Evolutionary conservation across 2,329 filamentous ascomycete genomes (phyloP).

Genomic region (Didymella glomerata): DNA sequence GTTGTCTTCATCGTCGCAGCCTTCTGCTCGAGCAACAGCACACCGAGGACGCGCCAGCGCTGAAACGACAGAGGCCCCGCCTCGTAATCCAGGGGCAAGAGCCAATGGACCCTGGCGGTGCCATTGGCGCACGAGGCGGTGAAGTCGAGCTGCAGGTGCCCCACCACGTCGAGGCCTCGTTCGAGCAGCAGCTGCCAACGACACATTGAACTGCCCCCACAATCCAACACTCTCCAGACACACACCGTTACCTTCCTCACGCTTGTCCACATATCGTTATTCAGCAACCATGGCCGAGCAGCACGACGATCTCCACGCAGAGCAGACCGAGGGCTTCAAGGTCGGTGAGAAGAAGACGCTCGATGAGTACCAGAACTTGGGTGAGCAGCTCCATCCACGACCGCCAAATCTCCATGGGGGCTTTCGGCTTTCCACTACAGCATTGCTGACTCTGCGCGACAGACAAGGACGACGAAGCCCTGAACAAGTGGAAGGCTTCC

Average conservation of each 20-base stretch:
- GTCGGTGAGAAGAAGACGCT: conserved; percentile 98
- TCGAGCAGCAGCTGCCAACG: conserved; percentile 21
- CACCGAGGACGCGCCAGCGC: neutral
- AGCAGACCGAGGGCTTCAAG: conserved; percentile 96
- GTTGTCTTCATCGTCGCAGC: neutral
- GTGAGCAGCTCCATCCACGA: conserved; percentile 63
- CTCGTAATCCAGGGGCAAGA: conserved; percentile 15
- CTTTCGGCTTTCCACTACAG: neutral
- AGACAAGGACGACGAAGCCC: conserved; percentile 85
- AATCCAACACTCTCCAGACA: conserved; percentile 21
- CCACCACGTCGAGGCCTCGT: conserved; percentile 33
- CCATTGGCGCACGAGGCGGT: conserved; percentile 24
- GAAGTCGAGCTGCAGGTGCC: conserved; percentile 30
- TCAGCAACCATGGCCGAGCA: conserved; percentile 47
- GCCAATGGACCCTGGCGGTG: conserved; percentile 16
- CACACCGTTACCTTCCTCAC: conserved; percentile 14
- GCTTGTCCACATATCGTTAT: conserved; percentile 12
- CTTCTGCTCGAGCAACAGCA: conserved; percentile 2
- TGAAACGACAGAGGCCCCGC: conserved; percentile 15
- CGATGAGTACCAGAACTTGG: conserved; percentile 92
- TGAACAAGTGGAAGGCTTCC: conserved; percentile 97
- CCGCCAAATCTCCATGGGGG: neutral
- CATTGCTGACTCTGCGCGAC: conserved; percentile 13
- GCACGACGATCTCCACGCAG: conserved; percentile 83
- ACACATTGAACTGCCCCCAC: conserved; percentile 16